These are phyloP conservation scores for Aphanomyces euteiches DNA, from an alignment of 352 stramenopile species.

Conservation along the genomic window DNA sequence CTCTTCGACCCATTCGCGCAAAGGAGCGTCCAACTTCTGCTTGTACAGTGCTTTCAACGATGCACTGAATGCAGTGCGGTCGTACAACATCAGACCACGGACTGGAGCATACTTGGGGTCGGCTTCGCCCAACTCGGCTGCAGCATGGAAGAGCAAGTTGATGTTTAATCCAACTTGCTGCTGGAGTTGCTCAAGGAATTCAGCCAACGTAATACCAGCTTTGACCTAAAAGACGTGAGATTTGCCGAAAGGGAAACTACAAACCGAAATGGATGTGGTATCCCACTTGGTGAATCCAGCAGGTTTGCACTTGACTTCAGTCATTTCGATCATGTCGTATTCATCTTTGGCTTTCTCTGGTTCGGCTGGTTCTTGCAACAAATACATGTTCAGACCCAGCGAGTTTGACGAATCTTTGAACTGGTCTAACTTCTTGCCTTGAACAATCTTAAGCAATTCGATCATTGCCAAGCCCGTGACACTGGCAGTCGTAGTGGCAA, in stretches of 20 bases:
- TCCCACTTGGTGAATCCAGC: slow-evolving; percentile 91
- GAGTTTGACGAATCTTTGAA: slow-evolving; percentile 93
- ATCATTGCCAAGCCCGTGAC: slow-evolving; percentile 96
- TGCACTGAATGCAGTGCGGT: slow-evolving; percentile 76
- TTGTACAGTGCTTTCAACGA: slow-evolving; percentile 67
- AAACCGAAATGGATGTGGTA: slow-evolving; percentile 71
- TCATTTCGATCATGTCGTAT: slow-evolving; percentile 88
- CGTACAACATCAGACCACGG: slow-evolving; percentile 82
- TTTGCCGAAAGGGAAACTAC: slow-evolving; percentile 30
- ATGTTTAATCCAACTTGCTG: slow-evolving; percentile 69
- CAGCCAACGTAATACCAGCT: slow-evolving; percentile 49
- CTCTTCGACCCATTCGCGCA: slow-evolving; percentile 63
- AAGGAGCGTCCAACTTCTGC: slow-evolving; percentile 48
- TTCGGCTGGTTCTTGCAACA: slow-evolving; percentile 84
- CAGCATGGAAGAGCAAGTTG: slow-evolving; percentile 72
- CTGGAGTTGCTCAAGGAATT: slow-evolving; percentile 68
- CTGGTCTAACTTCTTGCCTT: slow-evolving; percentile 82
- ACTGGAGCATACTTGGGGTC: slow-evolving; percentile 60
- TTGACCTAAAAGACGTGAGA: slow-evolving; percentile 2
- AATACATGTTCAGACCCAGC: slow-evolving; percentile 89
- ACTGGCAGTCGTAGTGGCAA: slow-evolving; percentile 99
- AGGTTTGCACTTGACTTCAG: slow-evolving; percentile 82
- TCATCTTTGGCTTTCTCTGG: slow-evolving; percentile 87
- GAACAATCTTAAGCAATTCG: slow-evolving; percentile 85
- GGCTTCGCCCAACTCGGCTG: slow-evolving; percentile 67